phyloP scores from a whole-genome alignment of 2,329 filamentous ascomycete genomes.

The Colletotrichum sp. region DNA sequence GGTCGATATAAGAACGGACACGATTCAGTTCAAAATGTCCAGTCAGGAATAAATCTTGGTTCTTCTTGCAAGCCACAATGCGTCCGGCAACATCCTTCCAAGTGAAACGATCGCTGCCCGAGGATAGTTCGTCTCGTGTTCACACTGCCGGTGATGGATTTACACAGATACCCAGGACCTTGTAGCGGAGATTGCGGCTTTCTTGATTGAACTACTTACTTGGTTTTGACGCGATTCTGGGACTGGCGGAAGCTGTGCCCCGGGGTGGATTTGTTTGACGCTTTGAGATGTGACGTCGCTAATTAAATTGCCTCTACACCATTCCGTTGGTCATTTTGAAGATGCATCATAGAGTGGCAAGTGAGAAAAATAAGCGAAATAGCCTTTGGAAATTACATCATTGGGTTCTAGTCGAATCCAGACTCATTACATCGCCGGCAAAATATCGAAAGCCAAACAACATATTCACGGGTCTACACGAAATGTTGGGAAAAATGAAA shows the following conservation, averaged over 20 bases:
- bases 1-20: background rate
- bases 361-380: background rate
- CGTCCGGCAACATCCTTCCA: background rate
- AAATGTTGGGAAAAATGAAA: background rate
- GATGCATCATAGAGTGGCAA: background rate
- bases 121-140: background rate
- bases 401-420: fast-evolving
- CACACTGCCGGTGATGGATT: background rate
- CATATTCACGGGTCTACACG: too few relatives aligned
- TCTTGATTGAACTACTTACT: background rate
- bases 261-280: background rate
- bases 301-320: background rate
- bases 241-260: background rate
- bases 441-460: background rate
- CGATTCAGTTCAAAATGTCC: background rate
- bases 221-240: background rate
- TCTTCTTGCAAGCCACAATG: background rate
- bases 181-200: background rate
- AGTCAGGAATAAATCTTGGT: background rate
- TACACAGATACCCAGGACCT: background rate
- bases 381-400: background rate
- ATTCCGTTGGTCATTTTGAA: background rate
- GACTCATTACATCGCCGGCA: background rate
- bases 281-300: background rate
- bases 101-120: background rate